Evolutionary conservation across 768 basidiomycete genomes (phyloP).

Genomic region (Suillus tomentosus): DNA sequence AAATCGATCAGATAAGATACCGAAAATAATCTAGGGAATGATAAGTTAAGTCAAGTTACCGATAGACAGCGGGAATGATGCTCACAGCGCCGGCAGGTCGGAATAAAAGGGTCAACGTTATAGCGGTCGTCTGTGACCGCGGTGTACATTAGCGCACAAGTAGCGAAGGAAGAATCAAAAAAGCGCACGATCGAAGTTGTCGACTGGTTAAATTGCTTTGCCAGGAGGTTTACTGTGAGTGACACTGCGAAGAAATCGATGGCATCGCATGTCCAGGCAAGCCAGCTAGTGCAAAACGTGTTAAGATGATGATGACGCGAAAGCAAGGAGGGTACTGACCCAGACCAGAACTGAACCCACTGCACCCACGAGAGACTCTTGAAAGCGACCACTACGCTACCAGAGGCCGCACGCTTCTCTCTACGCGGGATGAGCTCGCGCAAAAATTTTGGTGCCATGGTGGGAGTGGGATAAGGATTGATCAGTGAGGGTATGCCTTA

Average conservation of each 20-base stretch:
- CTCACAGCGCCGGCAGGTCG: slow-evolving; percentile 73
- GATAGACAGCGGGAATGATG: slow-evolving; percentile 7
- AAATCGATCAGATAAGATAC: slow-evolving; percentile 82
- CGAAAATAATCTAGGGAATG: slow-evolving; percentile 60
- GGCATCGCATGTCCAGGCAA: slow-evolving; percentile 87
- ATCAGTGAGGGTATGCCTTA: not conserved
- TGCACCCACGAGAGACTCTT: slow-evolving; percentile 50
- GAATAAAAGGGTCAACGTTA: slow-evolving; percentile 93
- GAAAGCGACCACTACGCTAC: slow-evolving; percentile 48
- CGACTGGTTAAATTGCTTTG: slow-evolving; percentile 46
- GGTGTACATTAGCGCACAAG: not conserved
- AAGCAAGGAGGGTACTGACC: slow-evolving; percentile 35
- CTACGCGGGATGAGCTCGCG: slow-evolving; percentile 50
- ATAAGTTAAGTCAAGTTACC: not conserved
- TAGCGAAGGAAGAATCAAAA: not conserved
- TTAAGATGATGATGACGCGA: not conserved
- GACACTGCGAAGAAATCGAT: slow-evolving; percentile 86
- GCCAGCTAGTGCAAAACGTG: slow-evolving; percentile 49
- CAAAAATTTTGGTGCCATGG: slow-evolving; percentile 54
- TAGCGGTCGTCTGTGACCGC: slow-evolving; percentile 61
- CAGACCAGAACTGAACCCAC: slow-evolving; percentile 60
- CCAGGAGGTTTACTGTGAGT: slow-evolving; percentile 51
- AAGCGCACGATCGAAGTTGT: slow-evolving; percentile 46
- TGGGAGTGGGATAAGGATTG: not conserved
- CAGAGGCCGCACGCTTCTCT: slow-evolving; percentile 37